A percentile compares a stretch with the other conserved stretches of the same genome.
phyloP scores from a whole-genome alignment of 2,329 filamentous ascomycete species.

The Colletotrichum tamarilloi region DNA sequence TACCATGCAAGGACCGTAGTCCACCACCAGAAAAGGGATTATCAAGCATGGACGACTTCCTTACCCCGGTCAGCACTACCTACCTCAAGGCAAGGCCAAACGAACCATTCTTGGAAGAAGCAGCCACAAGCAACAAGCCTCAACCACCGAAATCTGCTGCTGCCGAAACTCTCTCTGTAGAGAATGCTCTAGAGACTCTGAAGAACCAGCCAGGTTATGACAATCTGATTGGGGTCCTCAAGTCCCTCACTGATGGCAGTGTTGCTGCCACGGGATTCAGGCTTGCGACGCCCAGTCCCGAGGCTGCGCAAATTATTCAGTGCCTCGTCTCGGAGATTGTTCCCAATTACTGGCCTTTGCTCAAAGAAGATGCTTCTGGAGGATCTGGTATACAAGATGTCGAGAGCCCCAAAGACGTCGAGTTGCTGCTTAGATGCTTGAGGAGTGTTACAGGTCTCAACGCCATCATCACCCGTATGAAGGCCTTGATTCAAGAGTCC shows the following conservation, averaged over 20 bases:
- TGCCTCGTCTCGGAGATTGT: slow-evolving; percentile 78
- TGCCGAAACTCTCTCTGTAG: slow-evolving; percentile 43
- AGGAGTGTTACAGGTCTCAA: slow-evolving; percentile 82
- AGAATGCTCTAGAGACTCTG: slow-evolving; percentile 69
- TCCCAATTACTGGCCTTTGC: slow-evolving; percentile 82
- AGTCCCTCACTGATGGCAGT: slow-evolving; percentile 56
- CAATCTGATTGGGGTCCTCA: slow-evolving; percentile 62
- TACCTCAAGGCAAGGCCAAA: slow-evolving; percentile 54
- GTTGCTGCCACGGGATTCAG: slow-evolving; percentile 54
- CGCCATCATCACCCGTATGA: slow-evolving; percentile 77
- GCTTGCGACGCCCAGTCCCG: slow-evolving; percentile 72
- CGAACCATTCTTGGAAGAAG: slow-evolving; percentile 51
- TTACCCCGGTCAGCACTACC: slow-evolving; percentile 65
- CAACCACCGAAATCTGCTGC: slow-evolving; percentile 14
- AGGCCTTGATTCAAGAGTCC: slow-evolving; percentile 66
- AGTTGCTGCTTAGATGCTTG: slow-evolving; percentile 72
- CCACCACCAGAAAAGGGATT: background rate
- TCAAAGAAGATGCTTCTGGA: slow-evolving; percentile 59
- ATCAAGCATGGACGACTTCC: slow-evolving; percentile 63
- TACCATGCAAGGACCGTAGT: background rate
- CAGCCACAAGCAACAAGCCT: slow-evolving; percentile 40
- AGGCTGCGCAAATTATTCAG: slow-evolving; percentile 80
- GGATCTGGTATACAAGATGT: slow-evolving; percentile 22
- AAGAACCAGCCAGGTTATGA: slow-evolving; percentile 72
- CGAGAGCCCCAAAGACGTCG: slow-evolving; percentile 49